Percentiles rank a stretch among this genome's conserved stretches.
Evolutionary conservation across 352 stramenopile species (phyloP).

Genomic region (Phytophthora sp.): DNA sequence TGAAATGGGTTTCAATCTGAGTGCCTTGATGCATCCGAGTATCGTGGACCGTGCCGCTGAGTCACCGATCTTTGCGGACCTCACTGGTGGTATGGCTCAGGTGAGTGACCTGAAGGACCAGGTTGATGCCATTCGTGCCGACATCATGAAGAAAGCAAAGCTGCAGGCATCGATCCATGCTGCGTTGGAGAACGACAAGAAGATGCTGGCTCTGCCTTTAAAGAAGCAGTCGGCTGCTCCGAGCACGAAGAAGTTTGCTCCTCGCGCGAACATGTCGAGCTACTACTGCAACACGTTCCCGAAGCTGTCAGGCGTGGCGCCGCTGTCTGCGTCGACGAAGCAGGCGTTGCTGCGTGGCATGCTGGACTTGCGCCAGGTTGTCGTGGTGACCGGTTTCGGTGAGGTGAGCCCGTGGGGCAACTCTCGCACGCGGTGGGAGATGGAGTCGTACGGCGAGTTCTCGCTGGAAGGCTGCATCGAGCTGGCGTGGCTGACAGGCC

Average conservation of each 20-base stretch:
- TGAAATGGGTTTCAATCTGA: constrained; percentile 92
- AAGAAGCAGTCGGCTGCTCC: constrained; percentile 1
- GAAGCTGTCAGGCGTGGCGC: constrained; percentile 43
- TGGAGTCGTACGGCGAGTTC: constrained; percentile 91
- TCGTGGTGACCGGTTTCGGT: constrained; percentile 87
- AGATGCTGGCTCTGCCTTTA: constrained; percentile 28
- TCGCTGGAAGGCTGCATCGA: constrained; percentile 91
- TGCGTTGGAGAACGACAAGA: constrained; percentile 50
- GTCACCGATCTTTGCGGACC: constrained; percentile 76
- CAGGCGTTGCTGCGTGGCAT: constrained; percentile 67
- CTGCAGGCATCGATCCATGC: constrained; percentile 51
- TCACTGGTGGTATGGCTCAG: constrained; percentile 82
- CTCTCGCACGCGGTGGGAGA: constrained; percentile 88
- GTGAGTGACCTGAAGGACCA: constrained; percentile 77
- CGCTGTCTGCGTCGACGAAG: constrained; percentile 41
- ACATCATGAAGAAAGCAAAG: constrained; percentile 69
- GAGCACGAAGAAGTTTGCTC: constrained; percentile 36
- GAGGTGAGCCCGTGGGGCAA: constrained; percentile 90
- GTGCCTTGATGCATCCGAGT: constrained; percentile 77
- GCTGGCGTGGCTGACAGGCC: constrained; percentile 84
- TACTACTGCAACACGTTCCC: constrained; percentile 82
- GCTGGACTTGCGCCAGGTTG: constrained; percentile 83
- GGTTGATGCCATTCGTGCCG: constrained; percentile 55
- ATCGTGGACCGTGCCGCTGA: constrained; percentile 80
- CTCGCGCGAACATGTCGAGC: constrained; percentile 71